phyloP scores from a whole-genome alignment of 768 basidiomycete genomes.

The Inosperma sp. region DNA sequence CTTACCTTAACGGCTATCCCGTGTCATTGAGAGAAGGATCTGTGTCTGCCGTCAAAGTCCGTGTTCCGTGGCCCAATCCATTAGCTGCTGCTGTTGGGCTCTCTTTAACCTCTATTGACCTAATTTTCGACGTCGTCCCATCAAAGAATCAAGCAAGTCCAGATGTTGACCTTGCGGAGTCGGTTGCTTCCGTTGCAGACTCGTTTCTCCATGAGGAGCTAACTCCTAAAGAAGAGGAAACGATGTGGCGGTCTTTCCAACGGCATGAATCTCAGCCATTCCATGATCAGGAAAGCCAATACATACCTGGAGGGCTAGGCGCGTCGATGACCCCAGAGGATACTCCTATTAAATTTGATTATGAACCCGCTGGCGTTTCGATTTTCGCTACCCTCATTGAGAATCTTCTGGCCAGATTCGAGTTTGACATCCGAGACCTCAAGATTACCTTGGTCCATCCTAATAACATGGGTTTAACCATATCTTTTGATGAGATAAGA shows the following conservation, averaged over 20 bases:
- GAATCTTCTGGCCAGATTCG: constrained; percentile 70
- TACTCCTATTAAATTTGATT: constrained; percentile 38
- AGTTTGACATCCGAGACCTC: constrained; percentile 67
- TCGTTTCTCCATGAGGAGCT: constrained; percentile 85
- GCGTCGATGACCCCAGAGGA: constrained; percentile 45
- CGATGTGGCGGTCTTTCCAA: constrained; percentile 65
- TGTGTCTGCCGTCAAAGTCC: constrained; percentile 68
- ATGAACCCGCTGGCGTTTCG: constrained; percentile 71
- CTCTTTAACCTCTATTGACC: constrained; percentile 61
- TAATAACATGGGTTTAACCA: constrained; percentile 54
- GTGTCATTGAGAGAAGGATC: constrained; percentile 65
- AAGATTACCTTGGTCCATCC: constrained; percentile 67
- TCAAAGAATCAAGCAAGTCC: constrained; percentile 20
- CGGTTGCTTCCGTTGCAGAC: constrained; percentile 80
- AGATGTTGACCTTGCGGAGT: constrained; percentile 56
- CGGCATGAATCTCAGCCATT: constrained; percentile 31
- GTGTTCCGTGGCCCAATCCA: constrained; percentile 84
- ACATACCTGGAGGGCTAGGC: constrained; percentile 65
- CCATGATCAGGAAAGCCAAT: constrained; percentile 31
- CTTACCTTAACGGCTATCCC: constrained; percentile 59
- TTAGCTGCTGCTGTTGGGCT: constrained; percentile 68
- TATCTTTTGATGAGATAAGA: constrained; percentile 51
- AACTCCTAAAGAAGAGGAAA: constrained; percentile 61
- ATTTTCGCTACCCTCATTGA: constrained; percentile 79
- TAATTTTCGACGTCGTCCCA: constrained; percentile 53